Base-by-base conservation (phyloP, 805 yeast genomes). In the Myxozyma udenii region DNA sequence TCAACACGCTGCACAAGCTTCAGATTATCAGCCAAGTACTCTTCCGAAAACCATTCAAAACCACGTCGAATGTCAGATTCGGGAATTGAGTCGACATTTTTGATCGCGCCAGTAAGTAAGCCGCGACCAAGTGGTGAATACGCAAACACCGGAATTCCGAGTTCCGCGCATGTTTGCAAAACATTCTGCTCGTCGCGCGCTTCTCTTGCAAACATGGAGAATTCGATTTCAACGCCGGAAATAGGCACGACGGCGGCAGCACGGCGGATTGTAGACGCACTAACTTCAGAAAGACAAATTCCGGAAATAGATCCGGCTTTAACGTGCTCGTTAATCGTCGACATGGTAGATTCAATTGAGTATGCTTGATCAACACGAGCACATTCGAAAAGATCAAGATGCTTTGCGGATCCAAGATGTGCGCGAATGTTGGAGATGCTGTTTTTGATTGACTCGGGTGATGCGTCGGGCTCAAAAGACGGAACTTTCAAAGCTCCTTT, bases 51-150 rank as follows among this genome's bases (percentile, higher is more conserved):
- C 61, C 83, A 75, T 46, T 81, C 89, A 41, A 80, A 61, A 23
- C 47, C 50, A 14, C 53, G 55, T 59, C 87, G 74, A 48, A 80
- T 51, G 62, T 85, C 91, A 38, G 78, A 82, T 39, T 71, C 71
- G 12, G 81, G 78, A 33, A 84, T 62, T 48, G 79, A 81, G 0
- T 65, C 61, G 19, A 68, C 61, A 2, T 75, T 67, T 24, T 68
- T 79, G 44, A 81, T 68, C 32, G 62, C 54, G 48, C 93, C 95
- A 2, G 91, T 81, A 47, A 89, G 74, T 52, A 83, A 71, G 0
- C 96, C 96, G 62, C 85, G 76, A 7, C 89, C 85, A 49, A 89
- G 74, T 30, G 96, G 96, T 28, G 95, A 85, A 68, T 89, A 89
- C 25, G 90, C 87, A 52, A 86, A 71, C 23, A 87, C 72, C 14